Percentiles rank a stretch among this genome's conserved stretches.
Evolutionary conservation across 2,329 filamentous ascomycete species (phyloP).

Genomic region (Coniochaeta sp.): DNA sequence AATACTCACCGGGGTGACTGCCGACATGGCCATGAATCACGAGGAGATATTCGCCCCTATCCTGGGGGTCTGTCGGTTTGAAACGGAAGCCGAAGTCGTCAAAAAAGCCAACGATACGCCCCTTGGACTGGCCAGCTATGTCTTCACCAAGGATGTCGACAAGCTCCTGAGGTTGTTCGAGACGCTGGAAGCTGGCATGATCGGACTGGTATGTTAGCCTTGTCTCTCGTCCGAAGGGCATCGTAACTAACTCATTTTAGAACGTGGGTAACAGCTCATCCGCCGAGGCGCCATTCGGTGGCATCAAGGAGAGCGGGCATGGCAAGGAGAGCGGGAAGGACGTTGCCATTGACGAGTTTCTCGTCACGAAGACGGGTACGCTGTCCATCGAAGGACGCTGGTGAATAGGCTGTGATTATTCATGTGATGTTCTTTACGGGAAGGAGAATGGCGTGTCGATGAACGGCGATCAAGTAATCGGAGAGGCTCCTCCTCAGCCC

Average conservation of each 20-base stretch:
- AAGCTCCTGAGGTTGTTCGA: slow-evolving; percentile 33
- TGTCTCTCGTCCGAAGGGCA: not conserved
- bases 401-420: not conserved
- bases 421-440: too few relatives aligned
- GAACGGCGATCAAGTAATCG: too few relatives aligned
- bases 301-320: slow-evolving; percentile 4
- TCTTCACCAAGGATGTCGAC: slow-evolving; percentile 18
- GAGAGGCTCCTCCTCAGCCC: too few relatives aligned
- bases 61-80: slow-evolving; percentile 13
- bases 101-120: slow-evolving; percentile 24
- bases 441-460: too few relatives aligned
- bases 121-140: slow-evolving; percentile 22
- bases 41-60: slow-evolving; percentile 16
- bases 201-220: slow-evolving; percentile 37
- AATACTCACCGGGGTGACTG: slow-evolving; percentile 47
- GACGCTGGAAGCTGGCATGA: slow-evolving; percentile 55
- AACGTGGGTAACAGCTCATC: slow-evolving; percentile 23
- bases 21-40: slow-evolving; percentile 9
- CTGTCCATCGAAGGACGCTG: not conserved
- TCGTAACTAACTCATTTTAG: not conserved
- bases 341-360: slow-evolving; percentile 3
- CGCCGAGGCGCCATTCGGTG: slow-evolving; percentile 21
- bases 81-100: slow-evolving; percentile 25
- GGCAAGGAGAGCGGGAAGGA: slow-evolving; percentile 5
- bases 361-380: slow-evolving; percentile 3